phyloP scores from a whole-genome alignment of 2,329 filamentous ascomycete species.

The Falciphora oryzae region DNA sequence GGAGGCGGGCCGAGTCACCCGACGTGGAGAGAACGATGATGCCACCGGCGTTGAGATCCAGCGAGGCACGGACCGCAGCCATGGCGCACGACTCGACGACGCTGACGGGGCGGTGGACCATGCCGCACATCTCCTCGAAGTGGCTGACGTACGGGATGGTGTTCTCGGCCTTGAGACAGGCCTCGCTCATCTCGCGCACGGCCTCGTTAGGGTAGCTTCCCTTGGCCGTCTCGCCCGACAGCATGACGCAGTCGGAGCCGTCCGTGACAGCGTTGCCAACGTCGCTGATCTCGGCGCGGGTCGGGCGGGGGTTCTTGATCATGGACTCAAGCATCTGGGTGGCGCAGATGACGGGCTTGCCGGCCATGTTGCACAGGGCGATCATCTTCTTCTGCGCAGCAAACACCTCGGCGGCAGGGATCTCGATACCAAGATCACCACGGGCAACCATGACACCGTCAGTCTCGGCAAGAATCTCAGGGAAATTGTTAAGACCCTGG shows the following conservation, averaged over 20 bases:
- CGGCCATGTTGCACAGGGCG: conserved; percentile 98
- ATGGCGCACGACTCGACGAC: conserved; percentile 94
- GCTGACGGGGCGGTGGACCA: conserved; percentile 76
- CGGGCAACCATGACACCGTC: conserved; percentile 99
- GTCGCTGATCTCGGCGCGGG: conserved; percentile 96
- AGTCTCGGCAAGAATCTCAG: conserved; percentile 90
- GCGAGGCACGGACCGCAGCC: conserved; percentile 89
- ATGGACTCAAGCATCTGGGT: conserved; percentile 99
- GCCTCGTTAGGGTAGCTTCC: conserved; percentile 89
- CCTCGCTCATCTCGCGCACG: conserved; percentile 97
- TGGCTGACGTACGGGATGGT: conserved; percentile 95
- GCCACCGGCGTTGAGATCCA: conserved; percentile 93
- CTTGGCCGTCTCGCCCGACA: conserved; percentile 99
- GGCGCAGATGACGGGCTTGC: conserved; percentile 97
- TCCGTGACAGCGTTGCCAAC: conserved; percentile 98
- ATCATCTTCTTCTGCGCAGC: conserved; percentile 99
- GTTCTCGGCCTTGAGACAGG: conserved; percentile 93
- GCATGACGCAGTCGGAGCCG: conserved; percentile 98
- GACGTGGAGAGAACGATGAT: conserved; percentile 96
- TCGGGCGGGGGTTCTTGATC: conserved; percentile 99
- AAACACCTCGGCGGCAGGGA: conserved; percentile 96
- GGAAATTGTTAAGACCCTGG: conserved; percentile 99
- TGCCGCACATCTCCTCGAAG: conserved; percentile 87
- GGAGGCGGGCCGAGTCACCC: conserved; percentile 85
- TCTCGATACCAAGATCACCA: conserved; percentile 98